Percentiles rank a stretch among this genome's conserved stretches.
phyloP scores from a whole-genome alignment of 208 protist species.

The Novymonas esmeraldas region DNA sequence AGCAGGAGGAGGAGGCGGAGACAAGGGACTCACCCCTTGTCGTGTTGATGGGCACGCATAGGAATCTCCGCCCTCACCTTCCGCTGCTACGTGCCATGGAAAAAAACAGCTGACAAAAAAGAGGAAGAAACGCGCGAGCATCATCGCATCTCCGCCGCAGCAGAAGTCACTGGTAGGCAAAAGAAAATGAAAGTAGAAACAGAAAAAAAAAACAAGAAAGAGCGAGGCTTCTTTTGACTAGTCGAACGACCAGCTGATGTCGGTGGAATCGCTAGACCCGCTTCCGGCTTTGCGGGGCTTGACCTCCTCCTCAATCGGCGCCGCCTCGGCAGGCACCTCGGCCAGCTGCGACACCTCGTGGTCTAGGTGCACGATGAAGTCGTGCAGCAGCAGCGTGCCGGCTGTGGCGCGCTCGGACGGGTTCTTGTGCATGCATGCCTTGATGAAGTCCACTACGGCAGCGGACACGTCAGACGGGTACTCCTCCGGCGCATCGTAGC shows the following conservation, averaged over 20 bases:
- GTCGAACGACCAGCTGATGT: conserved; percentile 55
- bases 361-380: conserved; percentile 71
- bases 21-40: too few species aligned
- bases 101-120: conserved; percentile 12
- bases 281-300: conserved; percentile 17
- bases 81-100: not conserved
- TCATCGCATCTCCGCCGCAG: too few species aligned
- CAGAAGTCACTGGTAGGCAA: not conserved
- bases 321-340: conserved; percentile 36
- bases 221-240: too few species aligned
- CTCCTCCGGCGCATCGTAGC: conserved; percentile 48
- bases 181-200: not conserved
- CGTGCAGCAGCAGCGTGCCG: conserved; percentile 60
- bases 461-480: conserved; percentile 49
- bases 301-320: conserved; percentile 27
- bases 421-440: conserved; percentile 57
- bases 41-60: too few species aligned
- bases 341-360: conserved; percentile 55
- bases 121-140: not conserved
- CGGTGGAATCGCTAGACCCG: conserved; percentile 28
- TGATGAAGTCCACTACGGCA: conserved; percentile 60
- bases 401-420: conserved; percentile 57
- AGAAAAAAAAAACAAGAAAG: not conserved
- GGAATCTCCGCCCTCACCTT: not conserved
- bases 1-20: too few species aligned